phyloP scores from a whole-genome alignment of 2,329 filamentous ascomycete genomes.

The Fusarium mundagurra region DNA sequence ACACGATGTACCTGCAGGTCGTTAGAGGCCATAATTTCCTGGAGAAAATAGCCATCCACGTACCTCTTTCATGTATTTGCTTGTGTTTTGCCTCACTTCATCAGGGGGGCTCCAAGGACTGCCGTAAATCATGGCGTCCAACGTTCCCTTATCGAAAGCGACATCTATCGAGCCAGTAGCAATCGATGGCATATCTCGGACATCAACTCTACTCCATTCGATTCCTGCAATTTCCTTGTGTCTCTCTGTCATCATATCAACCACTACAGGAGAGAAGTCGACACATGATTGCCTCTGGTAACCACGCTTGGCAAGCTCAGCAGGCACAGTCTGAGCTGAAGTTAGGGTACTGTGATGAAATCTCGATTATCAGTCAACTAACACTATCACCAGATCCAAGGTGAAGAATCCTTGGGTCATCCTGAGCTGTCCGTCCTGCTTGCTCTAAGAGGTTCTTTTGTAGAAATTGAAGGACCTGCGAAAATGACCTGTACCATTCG shows the following conservation, averaged over 20 bases:
- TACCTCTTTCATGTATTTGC: neutral
- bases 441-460: neutral
- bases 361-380: rapidly evolving
- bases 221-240: neutral
- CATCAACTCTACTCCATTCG: neutral
- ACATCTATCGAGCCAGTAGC: neutral
- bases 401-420: neutral
- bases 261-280: neutral
- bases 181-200: neutral
- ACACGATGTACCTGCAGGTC: neutral
- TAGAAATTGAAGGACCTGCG: neutral
- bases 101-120: neutral
- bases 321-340: neutral
- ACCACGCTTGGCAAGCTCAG: neutral
- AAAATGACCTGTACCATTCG: neutral
- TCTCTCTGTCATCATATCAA: neutral
- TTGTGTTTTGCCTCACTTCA: neutral
- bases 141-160: neutral
- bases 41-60: rapidly evolving
- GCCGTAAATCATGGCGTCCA: constrained; percentile 1
- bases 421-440: neutral
- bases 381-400: neutral
- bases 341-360: rapidly evolving
- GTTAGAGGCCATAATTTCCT: neutral
- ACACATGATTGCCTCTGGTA: neutral